Evolutionary conservation across 2,329 filamentous ascomycete species (phyloP).

Genomic region (Amauroascus niger): DNA sequence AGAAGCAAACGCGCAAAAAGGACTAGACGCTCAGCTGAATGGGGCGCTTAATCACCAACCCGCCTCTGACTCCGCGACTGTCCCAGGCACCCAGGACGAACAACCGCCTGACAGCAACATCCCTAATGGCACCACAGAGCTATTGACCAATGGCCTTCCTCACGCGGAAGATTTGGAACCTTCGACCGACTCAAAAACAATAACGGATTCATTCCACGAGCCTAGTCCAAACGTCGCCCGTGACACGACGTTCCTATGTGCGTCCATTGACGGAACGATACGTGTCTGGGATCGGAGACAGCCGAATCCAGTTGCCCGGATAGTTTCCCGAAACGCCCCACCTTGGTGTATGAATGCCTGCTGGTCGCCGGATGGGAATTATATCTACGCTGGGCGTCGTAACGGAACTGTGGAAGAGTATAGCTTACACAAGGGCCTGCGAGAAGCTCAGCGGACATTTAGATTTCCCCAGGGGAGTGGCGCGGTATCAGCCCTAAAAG

Average conservation of each 20-base stretch:
- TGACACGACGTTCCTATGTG: conserved; percentile 75
- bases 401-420: conserved; percentile 95
- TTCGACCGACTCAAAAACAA: conserved; percentile 17
- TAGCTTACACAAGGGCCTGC: conserved; percentile 68
- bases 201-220: conserved; percentile 21
- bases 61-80: neutral
- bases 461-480: conserved; percentile 85
- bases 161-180: conserved; percentile 35
- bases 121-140: conserved; percentile 23
- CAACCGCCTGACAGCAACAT: conserved; percentile 13
- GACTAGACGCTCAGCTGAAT: conserved; percentile 11
- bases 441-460: conserved; percentile 66
- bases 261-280: conserved; percentile 45
- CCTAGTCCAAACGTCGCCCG: conserved; percentile 42
- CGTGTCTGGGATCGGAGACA: conserved; percentile 50
- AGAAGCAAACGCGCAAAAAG: conserved; percentile 26
- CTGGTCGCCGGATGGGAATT: conserved; percentile 93
- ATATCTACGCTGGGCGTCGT: conserved; percentile 80
- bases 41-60: neutral
- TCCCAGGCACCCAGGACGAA: conserved; percentile 1
- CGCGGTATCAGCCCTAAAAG: conserved; percentile 72
- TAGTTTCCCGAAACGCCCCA: conserved; percentile 64
- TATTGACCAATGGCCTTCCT: conserved; percentile 34
- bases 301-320: conserved; percentile 65
- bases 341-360: conserved; percentile 97